Evolutionary conservation across 176 grass and related monocot species (phyloP).

Genomic region (Raddia guianensis): DNA sequence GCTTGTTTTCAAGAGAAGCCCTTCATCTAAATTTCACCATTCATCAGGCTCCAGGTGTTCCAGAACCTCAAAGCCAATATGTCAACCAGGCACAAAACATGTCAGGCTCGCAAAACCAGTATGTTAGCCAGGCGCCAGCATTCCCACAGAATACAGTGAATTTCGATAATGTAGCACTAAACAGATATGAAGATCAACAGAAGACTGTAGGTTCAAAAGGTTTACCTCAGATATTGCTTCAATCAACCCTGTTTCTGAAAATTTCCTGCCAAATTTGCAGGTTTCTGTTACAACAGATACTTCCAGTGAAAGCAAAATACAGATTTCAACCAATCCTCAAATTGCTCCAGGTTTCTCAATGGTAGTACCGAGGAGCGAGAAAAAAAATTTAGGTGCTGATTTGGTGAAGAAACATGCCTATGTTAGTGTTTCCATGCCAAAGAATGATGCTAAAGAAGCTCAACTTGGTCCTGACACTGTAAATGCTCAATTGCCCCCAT

Average conservation of each 20-base stretch:
- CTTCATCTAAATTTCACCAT: constrained; percentile 33
- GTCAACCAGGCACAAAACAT: constrained; percentile 24
- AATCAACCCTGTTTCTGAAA: constrained; percentile 54
- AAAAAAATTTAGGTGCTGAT: constrained; percentile 55
- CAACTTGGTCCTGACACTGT: constrained; percentile 53
- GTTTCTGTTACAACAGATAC: constrained; percentile 37
- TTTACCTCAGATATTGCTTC: constrained; percentile 56
- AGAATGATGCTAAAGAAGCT: constrained; percentile 51
- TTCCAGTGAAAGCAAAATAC: constrained; percentile 76
- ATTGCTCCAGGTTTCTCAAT: constrained; percentile 80
- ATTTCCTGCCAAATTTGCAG: constrained; percentile 57
- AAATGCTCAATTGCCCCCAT: constrained; percentile 40
- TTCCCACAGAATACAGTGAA: constrained; percentile 52
- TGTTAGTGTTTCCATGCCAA: constrained; percentile 67
- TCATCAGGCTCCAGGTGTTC: constrained; percentile 39
- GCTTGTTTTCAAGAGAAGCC: constrained; percentile 37
- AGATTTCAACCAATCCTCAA: constrained; percentile 75
- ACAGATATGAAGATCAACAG: constrained; percentile 59
- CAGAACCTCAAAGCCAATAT: constrained; percentile 51
- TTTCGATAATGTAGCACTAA: constrained; percentile 42
- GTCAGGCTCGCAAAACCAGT: constrained; percentile 47
- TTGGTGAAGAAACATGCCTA: constrained; percentile 75
- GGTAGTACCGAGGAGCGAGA: constrained; percentile 61
- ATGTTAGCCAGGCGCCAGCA: constrained; percentile 41
- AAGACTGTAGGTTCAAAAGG: constrained; percentile 66